Percentiles rank a stretch among this genome's conserved stretches.
Conservation (phyloP, 495 filamentous ascomycete genomes). For the Penicillium simplicissimum region DNA sequence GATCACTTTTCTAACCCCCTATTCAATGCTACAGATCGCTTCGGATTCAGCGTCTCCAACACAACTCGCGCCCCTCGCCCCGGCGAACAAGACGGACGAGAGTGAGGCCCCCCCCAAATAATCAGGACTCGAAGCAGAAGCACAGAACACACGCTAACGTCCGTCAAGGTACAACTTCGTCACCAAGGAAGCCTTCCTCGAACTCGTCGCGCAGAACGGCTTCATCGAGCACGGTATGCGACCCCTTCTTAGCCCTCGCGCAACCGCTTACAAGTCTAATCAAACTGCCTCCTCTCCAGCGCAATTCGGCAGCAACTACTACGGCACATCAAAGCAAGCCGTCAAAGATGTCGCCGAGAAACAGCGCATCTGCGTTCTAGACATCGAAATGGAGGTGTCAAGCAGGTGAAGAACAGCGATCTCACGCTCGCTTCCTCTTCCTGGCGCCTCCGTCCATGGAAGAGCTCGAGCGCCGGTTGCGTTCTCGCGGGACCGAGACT, state of each 20-base stretch:
- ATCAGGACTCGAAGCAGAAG: background rate
- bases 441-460: slow-evolving; percentile 77
- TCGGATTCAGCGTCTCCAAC: slow-evolving; percentile 34
- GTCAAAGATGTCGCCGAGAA: slow-evolving; percentile 71
- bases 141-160: background rate
- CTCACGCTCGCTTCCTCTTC: slow-evolving; percentile 83
- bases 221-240: slow-evolving; percentile 78
- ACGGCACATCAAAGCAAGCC: slow-evolving; percentile 78
- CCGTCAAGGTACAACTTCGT: slow-evolving; percentile 76
- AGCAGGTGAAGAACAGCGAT: slow-evolving; percentile 81
- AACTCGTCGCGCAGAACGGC: slow-evolving; percentile 64
- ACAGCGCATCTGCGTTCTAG: slow-evolving; percentile 46
- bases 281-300: slow-evolving; percentile 27
- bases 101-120: background rate
- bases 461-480: slow-evolving; percentile 71
- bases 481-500: slow-evolving; percentile 80
- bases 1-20: background rate
- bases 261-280: background rate
- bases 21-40: background rate
- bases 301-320: slow-evolving; percentile 82
- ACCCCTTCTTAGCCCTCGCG: background rate
- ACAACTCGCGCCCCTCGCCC: slow-evolving; percentile 77
- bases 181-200: slow-evolving; percentile 65
- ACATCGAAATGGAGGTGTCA: slow-evolving; percentile 99
- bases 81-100: slow-evolving; percentile 69